Evolutionary conservation across 1,284 basidiomycete genomes (phyloP).

Genomic region (Ceratobasidium sp.): DNA sequence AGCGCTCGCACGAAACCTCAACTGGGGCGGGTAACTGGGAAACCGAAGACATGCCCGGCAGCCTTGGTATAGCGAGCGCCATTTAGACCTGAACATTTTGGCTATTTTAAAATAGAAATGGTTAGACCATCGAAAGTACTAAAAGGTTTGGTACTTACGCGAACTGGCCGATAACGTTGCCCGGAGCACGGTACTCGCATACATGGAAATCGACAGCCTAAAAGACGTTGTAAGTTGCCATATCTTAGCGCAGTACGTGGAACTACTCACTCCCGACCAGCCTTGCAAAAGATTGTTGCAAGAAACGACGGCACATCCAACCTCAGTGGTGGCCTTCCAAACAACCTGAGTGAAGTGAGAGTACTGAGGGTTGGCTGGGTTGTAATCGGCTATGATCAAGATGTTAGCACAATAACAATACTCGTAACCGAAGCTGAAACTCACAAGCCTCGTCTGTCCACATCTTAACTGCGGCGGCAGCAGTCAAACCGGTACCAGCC

Average conservation of each 20-base stretch:
- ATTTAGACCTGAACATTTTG: constrained; percentile 39
- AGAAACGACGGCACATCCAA: constrained; percentile 66
- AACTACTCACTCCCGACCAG: not conserved
- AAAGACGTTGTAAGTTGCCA: constrained; percentile 13
- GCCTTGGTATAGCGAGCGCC: constrained; percentile 3
- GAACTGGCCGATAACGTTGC: constrained; percentile 74
- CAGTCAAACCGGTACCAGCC: constrained; percentile 67
- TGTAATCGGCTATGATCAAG: constrained; percentile 53
- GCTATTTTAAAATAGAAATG: not conserved
- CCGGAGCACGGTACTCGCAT: constrained; percentile 74
- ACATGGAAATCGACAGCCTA: constrained; percentile 68
- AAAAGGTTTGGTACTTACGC: constrained; percentile 58
- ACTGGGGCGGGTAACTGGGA: constrained; percentile 36
- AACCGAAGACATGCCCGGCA: constrained; percentile 32
- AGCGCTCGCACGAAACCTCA: constrained; percentile 32
- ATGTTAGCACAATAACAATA: not conserved
- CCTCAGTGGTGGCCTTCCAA: constrained; percentile 67
- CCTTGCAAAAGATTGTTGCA: constrained; percentile 55
- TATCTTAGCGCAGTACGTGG: not conserved
- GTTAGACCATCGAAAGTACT: not conserved
- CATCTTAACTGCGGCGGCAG: constrained; percentile 61
- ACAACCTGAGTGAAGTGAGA: constrained; percentile 69
- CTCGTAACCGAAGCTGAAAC: constrained; percentile 48
- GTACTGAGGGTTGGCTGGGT: constrained; percentile 54
- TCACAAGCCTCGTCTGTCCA: constrained; percentile 67